Conservation (phyloP, 768 basidiomycete genomes). For the Boletus tomentosulus region DNA sequence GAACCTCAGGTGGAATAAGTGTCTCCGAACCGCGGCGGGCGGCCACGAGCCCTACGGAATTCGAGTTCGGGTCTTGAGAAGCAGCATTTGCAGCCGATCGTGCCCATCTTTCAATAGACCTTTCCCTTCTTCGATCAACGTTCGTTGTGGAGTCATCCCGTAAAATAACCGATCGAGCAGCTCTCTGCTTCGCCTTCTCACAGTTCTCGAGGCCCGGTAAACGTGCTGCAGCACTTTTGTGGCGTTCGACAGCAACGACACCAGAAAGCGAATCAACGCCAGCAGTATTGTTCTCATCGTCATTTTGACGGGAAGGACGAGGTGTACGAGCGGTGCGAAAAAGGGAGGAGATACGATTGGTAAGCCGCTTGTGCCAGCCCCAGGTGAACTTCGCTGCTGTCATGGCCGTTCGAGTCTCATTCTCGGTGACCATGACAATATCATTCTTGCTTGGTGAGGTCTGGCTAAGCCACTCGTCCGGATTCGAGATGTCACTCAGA, state of each 20-base stretch:
- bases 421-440: constrained; percentile 61
- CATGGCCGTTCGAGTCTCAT: constrained; percentile 75
- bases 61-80: constrained; percentile 16
- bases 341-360: constrained; percentile 45
- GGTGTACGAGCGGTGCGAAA: constrained; percentile 40
- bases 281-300: constrained; percentile 21
- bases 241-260: constrained; percentile 16
- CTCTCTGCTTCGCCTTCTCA: constrained; percentile 29
- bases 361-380: constrained; percentile 46
- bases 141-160: constrained; percentile 22
- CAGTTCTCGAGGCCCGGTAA: constrained; percentile 10
- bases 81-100: constrained; percentile 20
- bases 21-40: constrained; percentile 32
- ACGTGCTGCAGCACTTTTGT: constrained; percentile 22
- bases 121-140: constrained; percentile 24
- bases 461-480: constrained; percentile 64
- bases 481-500: constrained; percentile 59
- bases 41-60: constrained; percentile 6
- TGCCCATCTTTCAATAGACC: constrained; percentile 34
- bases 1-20: constrained; percentile 18
- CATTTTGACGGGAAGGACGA: constrained; percentile 13
- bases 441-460: constrained; percentile 49
- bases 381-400: constrained; percentile 59
- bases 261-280: constrained; percentile 32
- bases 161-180: constrained; percentile 13